Conservation (phyloP, 257 asterid genomes). For the Scutellaria barbata region DNA sequence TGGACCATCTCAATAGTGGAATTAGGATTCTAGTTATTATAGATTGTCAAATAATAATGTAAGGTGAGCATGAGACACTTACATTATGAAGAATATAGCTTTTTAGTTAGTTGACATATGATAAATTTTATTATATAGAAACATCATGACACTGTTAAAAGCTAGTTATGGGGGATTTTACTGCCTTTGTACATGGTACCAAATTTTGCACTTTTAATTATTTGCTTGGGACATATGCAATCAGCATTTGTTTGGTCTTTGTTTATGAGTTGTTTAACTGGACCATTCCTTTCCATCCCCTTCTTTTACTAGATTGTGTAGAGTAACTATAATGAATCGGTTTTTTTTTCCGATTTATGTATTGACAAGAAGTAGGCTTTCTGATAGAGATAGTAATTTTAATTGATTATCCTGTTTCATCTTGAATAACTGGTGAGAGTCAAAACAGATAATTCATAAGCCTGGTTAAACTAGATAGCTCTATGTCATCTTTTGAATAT, state of each 20-base stretch:
- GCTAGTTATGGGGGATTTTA: not conserved
- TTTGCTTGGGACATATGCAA: slow-evolving; percentile 18
- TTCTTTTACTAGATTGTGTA: not conserved
- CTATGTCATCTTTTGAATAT: slow-evolving; percentile 1
- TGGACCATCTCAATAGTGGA: slow-evolving; percentile 3
- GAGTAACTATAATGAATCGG: not conserved
- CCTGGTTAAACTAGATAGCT: not conserved
- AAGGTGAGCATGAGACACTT: not conserved
- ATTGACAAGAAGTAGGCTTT: slow-evolving; percentile 8
- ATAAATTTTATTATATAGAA: not conserved
- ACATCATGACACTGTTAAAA: slow-evolving; percentile 6
- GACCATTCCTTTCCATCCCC: not conserved
- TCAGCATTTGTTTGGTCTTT: not conserved
- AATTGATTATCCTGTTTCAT: not conserved
- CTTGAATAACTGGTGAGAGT: not conserved
- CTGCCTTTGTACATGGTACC: not conserved
- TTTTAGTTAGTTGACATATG: not conserved
- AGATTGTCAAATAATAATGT: too few relatives aligned
- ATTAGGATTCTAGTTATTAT: not conserved
- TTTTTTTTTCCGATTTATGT: not conserved
- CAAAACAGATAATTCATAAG: not conserved
- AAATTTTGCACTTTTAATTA: not conserved
- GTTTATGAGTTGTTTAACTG: slow-evolving; percentile 8
- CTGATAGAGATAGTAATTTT: not conserved
- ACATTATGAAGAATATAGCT: not conserved